Evolutionary conservation across 2,329 filamentous ascomycete genomes (phyloP).

Genomic region (Trichophaea hybrida): DNA sequence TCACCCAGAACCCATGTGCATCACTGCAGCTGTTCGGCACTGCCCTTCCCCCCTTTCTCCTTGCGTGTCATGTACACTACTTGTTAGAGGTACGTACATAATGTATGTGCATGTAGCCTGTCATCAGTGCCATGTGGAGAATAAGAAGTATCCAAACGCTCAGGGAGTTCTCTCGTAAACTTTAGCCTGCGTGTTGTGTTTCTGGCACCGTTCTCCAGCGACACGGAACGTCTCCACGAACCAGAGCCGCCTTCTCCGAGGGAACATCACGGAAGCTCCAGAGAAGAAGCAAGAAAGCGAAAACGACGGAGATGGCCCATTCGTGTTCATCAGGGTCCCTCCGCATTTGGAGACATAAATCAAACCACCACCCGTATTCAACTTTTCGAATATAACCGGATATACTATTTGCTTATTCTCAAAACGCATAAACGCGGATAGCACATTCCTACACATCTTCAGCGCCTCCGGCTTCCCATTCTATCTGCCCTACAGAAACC

Average conservation of each 20-base stretch:
- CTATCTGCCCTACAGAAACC: not conserved
- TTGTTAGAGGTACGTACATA: no score
- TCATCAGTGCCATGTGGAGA: conserved; percentile 9
- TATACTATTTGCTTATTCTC: not conserved
- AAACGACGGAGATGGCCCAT: not conserved
- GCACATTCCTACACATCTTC: not conserved
- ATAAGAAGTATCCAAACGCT: conserved; percentile 6
- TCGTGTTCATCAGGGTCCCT: not conserved
- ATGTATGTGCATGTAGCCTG: not conserved
- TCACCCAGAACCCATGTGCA: not conserved
- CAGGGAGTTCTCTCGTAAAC: no score
- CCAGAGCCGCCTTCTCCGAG: not conserved
- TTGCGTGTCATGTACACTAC: not conserved
- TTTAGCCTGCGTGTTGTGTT: not conserved
- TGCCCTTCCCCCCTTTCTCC: conserved; percentile 3
- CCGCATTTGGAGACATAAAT: not conserved
- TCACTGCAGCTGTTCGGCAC: not conserved
- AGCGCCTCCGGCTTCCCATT: not conserved
- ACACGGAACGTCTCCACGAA: not conserved
- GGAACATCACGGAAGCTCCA: not conserved
- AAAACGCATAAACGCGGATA: not conserved
- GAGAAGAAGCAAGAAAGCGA: not conserved
- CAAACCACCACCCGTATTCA: not conserved
- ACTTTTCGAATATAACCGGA: not conserved
- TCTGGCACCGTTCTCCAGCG: not conserved